phyloP scores from a whole-genome alignment of 768 basidiomycete species.

The Favolaschia claudopus region DNA sequence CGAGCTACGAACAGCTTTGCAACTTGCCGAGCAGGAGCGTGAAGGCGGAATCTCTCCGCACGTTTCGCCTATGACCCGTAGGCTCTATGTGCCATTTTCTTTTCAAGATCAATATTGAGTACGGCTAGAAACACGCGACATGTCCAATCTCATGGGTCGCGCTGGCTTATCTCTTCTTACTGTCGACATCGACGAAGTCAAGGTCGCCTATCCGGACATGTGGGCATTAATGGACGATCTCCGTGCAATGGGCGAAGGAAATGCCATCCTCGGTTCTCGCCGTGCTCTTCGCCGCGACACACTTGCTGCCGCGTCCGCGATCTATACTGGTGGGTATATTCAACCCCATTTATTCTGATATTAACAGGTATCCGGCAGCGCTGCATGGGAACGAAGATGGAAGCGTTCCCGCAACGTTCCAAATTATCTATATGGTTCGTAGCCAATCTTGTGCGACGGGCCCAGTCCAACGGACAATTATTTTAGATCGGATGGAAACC shows the following conservation, averaged over 20 bases:
- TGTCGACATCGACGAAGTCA: slow-evolving; percentile 94
- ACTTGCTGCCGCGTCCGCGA: slow-evolving; percentile 87
- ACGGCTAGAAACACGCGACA: slow-evolving; percentile 88
- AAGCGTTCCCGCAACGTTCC: slow-evolving; percentile 92
- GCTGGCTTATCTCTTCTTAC: slow-evolving; percentile 95
- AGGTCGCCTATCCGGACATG: slow-evolving; percentile 90
- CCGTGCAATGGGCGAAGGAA: slow-evolving; percentile 96
- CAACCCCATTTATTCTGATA: not conserved
- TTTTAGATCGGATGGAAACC: slow-evolving; percentile 87
- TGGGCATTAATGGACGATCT: slow-evolving; percentile 96
- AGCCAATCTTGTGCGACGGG: not conserved
- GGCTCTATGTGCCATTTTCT: slow-evolving; percentile 24
- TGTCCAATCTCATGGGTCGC: slow-evolving; percentile 90
- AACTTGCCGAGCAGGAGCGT: slow-evolving; percentile 92
- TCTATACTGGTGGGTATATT: slow-evolving; percentile 78
- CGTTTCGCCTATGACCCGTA: slow-evolving; percentile 97
- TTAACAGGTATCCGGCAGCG: slow-evolving; percentile 51
- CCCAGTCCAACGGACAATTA: not conserved
- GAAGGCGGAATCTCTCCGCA: slow-evolving; percentile 98
- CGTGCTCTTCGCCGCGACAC: slow-evolving; percentile 77
- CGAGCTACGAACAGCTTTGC: slow-evolving; percentile 92
- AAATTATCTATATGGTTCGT: slow-evolving; percentile 91
- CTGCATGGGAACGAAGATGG: slow-evolving; percentile 87
- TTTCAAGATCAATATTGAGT: slow-evolving; percentile 2
- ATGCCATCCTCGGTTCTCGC: slow-evolving; percentile 76